Evolutionary conservation across 176 grass and related monocot genomes (phyloP), one percentile per base, ranked within the genome.

Genomic region (Dactylis glomerata): DNA sequence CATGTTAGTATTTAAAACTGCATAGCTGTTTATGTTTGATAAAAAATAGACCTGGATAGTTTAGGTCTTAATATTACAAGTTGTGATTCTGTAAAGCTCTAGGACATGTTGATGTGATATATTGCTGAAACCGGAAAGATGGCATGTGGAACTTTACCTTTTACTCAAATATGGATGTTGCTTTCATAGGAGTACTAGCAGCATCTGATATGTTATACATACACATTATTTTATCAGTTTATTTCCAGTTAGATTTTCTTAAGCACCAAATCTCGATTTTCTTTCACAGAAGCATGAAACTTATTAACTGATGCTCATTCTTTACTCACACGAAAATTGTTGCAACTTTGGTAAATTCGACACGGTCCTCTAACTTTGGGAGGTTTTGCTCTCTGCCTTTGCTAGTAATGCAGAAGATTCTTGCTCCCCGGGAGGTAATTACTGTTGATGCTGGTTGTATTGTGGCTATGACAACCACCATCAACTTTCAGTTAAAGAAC

Each of bases 321-420:
- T 58, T 8, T 84, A 66, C 54, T 14, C 19, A 36, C n/a, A 42
- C 30, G 51, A 19, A 71, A 77, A 42, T 44, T 90, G 47, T 90
- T 77, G 6, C 77, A 64, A 17, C 38, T 8, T 5, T 37, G 45
- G 16, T 84, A 22, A 52, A 80, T 80, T 62, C 12, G 5, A 74
- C 76, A 44, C 19, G 15, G 34, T 80, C 51, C 37, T 30, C 61
- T 87, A 84, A 90, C 73, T 57, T 69, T 42, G 12, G 31, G 55
- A 68, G 23, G 34, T 50, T 68, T 74, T 66, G 80, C 51, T 56
- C 70, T 64, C 73, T 37, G n/a, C 54, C 79, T 80, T 81, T 86
- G 80, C 47, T 87, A 96, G 96, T 99, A 76, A 94, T 85, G 88
- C 96, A 96, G 89, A 96, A 99, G 92, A 88, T 99, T 83, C 93